Conservation (phyloP, 257 asterid species). For the Pogostemon cablin region DNA sequence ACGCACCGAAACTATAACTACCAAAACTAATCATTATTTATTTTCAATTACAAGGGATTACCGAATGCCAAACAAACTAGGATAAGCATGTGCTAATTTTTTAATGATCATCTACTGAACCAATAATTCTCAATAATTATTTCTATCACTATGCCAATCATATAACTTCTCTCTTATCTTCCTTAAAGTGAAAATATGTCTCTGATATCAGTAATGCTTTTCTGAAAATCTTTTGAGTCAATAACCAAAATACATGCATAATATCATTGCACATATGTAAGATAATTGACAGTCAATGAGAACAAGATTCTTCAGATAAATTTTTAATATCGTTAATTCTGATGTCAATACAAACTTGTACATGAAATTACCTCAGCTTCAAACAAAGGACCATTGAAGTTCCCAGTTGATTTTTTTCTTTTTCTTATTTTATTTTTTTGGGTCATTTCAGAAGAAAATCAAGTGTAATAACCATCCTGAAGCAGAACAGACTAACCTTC, state of each 20-base stretch:
- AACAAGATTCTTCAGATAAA: background rate
- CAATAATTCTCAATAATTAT: background rate
- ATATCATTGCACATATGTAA: background rate
- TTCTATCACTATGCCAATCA: conserved; percentile 1
- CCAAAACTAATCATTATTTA: background rate
- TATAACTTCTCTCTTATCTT: background rate
- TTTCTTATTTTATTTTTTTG: background rate
- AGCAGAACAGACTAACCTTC: background rate
- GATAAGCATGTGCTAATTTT: conserved; percentile 5
- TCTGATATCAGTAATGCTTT: background rate
- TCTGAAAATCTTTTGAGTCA: background rate
- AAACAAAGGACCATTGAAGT: background rate
- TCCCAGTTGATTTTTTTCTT: background rate
- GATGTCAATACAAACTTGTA: background rate
- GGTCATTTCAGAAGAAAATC: background rate
- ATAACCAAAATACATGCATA: conserved; percentile 22
- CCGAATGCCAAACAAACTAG: conserved; percentile 7
- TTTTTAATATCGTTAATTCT: background rate
- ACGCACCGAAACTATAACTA: background rate
- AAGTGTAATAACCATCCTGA: background rate
- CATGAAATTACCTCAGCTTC: conserved; percentile 2
- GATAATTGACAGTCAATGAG: background rate
- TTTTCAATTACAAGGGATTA: background rate
- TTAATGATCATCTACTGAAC: background rate
- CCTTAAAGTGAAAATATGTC: background rate